Conservation (phyloP, 179 eudicot genomes). For the Camellia oleifera region DNA sequence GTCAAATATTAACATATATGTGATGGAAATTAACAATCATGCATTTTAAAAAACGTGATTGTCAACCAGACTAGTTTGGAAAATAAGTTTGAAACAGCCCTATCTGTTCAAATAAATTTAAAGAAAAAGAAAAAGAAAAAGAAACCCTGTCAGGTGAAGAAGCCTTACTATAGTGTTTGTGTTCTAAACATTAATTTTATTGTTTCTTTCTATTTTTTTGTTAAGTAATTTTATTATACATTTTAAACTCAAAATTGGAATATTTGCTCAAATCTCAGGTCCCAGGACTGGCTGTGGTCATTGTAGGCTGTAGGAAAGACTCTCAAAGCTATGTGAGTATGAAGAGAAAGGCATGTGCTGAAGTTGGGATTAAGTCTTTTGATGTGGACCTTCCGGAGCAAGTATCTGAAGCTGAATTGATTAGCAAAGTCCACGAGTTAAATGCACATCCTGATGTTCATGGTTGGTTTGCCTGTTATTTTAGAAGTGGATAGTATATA, state of each 20-base stretch:
- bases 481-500: not conserved
- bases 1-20: too few relatives aligned
- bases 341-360: conserved; percentile 97
- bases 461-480: conserved; percentile 44
- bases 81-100: too few relatives aligned
- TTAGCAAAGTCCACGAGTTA: conserved; percentile 77
- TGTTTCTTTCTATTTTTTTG: too few relatives aligned
- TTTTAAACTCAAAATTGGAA: not conserved
- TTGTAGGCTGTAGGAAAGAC: conserved; percentile 79
- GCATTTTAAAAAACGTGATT: too few relatives aligned
- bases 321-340: conserved; percentile 85
- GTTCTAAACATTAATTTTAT: too few relatives aligned
- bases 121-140: too few relatives aligned
- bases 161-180: too few relatives aligned
- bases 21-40: too few relatives aligned
- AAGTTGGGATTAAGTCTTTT: conserved; percentile 83
- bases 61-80: too few relatives aligned
- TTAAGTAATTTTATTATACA: too few relatives aligned
- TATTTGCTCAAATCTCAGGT: conserved; percentile 41
- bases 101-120: too few relatives aligned
- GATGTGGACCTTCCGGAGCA: conserved; percentile 74
- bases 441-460: conserved; percentile 85
- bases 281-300: conserved; percentile 92
- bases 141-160: too few relatives aligned
- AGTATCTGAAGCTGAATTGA: conserved; percentile 70